Conservation (phyloP, 768 basidiomycete genomes). For the Pleurotus djamor region DNA sequence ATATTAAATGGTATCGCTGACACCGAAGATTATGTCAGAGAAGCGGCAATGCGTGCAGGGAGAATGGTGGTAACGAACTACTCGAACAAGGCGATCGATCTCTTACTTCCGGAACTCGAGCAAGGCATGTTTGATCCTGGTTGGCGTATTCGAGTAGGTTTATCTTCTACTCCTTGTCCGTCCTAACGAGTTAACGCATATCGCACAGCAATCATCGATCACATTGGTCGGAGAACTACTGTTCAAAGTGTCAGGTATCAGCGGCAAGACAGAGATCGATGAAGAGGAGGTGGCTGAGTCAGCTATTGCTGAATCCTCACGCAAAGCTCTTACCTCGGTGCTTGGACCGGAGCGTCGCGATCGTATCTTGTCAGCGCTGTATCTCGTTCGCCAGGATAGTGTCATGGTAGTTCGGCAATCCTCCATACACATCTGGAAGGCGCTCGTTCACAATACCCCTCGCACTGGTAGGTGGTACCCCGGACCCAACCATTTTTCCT, state of each 20-base stretch:
- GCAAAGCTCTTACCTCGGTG: conserved; percentile 82
- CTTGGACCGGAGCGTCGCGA: conserved; percentile 88
- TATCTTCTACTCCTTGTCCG: not conserved
- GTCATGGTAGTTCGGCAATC: conserved; percentile 88
- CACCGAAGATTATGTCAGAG: conserved; percentile 91
- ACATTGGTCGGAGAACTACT: conserved; percentile 93
- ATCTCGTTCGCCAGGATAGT: conserved; percentile 91
- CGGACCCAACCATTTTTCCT: conserved; percentile 5
- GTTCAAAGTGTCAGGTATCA: conserved; percentile 96
- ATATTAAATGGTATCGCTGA: conserved; percentile 92
- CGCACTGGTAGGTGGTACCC: conserved; percentile 60
- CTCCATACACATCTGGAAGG: conserved; percentile 97
- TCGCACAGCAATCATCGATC: conserved; percentile 83
- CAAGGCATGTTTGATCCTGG: conserved; percentile 91
- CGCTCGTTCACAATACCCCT: conserved; percentile 92
- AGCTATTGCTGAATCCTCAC: conserved; percentile 71
- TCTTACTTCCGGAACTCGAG: conserved; percentile 92
- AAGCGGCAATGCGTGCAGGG: conserved; percentile 98
- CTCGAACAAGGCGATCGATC: conserved; percentile 86
- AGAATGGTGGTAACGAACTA: conserved; percentile 98
- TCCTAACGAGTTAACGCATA: conserved; percentile 8
- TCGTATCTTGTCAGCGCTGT: conserved; percentile 86
- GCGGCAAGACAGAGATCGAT: conserved; percentile 76
- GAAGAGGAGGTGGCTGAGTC: conserved; percentile 68
- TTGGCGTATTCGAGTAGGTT: conserved; percentile 92